Evolutionary conservation across 257 asterid species (phyloP).

Genomic region (Galeopsis tetrahit): DNA sequence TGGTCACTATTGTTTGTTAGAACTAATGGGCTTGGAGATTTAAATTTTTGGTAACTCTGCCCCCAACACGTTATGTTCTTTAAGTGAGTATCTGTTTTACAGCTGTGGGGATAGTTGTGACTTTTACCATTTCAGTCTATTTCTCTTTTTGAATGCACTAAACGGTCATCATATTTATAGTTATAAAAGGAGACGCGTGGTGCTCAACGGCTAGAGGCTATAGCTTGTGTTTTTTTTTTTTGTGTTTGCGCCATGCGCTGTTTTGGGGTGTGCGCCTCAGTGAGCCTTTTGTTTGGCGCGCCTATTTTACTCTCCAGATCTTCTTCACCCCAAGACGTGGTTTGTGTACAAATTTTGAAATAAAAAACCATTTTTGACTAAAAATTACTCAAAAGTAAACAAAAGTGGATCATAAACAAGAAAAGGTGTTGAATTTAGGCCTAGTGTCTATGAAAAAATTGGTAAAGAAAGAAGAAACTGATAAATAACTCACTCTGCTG

Average conservation of each 20-base stretch:
- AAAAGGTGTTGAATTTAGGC: background rate
- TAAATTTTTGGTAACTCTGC: background rate
- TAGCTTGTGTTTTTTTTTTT: background rate
- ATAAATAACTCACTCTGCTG: background rate
- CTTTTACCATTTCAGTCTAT: slow-evolving; percentile 17
- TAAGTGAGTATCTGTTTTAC: slow-evolving; percentile 18
- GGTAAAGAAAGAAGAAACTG: background rate
- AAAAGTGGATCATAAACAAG: background rate
- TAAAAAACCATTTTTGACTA: background rate
- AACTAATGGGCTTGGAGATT: background rate
- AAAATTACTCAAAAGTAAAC: background rate
- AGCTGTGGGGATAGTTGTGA: slow-evolving; percentile 24
- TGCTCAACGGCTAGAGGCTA: background rate
- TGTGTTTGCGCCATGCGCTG: background rate
- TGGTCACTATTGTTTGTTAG: slow-evolving; percentile 1
- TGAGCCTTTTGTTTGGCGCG: background rate
- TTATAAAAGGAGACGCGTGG: background rate
- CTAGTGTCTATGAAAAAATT: background rate
- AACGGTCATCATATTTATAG: background rate
- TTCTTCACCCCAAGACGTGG: too few relatives aligned
- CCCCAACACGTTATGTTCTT: background rate
- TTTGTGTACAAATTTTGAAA: background rate
- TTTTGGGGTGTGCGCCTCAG: background rate
- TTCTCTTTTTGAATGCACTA: slow-evolving; percentile 6
- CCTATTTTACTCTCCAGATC: background rate